These are phyloP conservation scores for Penicillium riverlandense DNA, from an alignment of 495 filamentous ascomycete species.

Conservation along the genomic window DNA sequence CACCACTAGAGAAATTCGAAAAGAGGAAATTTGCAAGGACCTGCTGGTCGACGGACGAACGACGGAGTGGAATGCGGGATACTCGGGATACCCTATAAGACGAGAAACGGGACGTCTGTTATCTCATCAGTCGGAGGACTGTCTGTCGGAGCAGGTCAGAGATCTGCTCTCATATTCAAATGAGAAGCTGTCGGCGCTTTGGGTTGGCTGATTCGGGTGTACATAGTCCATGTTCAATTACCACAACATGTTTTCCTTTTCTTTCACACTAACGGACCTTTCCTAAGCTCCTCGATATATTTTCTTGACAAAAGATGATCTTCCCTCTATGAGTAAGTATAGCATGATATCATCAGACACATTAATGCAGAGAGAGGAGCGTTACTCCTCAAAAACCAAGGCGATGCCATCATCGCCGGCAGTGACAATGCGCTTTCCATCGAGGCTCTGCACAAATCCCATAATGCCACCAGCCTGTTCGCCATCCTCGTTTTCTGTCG, in stretches of 20 bases:
- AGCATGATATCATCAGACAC: constrained; percentile 19
- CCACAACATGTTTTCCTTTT: constrained; percentile 22
- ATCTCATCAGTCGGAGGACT: no score
- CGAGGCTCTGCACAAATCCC: constrained; percentile 77
- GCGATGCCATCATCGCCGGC: constrained; percentile 80
- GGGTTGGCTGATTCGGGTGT: constrained; percentile 35
- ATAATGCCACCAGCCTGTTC: constrained; percentile 69
- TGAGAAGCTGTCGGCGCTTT: constrained; percentile 20
- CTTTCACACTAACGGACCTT: constrained; percentile 2
- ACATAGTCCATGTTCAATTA: constrained; percentile 36
- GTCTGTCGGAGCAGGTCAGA: constrained; percentile 5
- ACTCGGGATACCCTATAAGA: constrained; percentile 20
- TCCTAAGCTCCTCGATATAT: neutral
- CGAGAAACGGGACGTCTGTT: neutral
- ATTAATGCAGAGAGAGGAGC: neutral
- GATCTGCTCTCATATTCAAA: neutral
- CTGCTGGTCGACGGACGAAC: constrained; percentile 5
- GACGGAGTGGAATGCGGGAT: constrained; percentile 12
- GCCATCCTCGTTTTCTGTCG: constrained; percentile 59
- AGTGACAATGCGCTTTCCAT: constrained; percentile 63
- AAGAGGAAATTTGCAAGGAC: neutral
- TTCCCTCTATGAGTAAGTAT: constrained; percentile 4
- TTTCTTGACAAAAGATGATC: no score
- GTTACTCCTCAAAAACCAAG: constrained; percentile 56
- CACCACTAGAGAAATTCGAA: constrained; percentile 27